phyloP scores from a whole-genome alignment of 345 rosid species.

The Eucalyptus pauciflora region DNA sequence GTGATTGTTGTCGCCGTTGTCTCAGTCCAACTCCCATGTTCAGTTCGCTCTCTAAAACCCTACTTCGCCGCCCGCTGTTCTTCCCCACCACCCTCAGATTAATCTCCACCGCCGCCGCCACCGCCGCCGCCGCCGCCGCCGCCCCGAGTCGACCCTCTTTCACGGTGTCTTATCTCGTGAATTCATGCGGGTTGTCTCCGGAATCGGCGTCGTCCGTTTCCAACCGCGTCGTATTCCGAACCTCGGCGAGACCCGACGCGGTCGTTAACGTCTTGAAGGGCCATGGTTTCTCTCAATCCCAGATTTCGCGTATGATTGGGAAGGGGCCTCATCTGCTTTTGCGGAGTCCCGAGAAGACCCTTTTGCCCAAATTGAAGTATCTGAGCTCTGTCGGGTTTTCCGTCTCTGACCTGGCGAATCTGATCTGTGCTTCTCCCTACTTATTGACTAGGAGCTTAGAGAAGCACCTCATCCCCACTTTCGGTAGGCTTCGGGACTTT shows the following conservation, averaged over 20 bases:
- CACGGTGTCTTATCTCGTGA: not conserved
- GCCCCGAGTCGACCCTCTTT: not conserved
- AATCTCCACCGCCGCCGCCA: not conserved
- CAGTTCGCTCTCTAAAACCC: not conserved
- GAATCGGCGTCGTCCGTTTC: not conserved
- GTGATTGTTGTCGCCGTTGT: not conserved
- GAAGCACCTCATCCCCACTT: not conserved
- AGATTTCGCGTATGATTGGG: not conserved
- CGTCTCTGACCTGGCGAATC: not conserved
- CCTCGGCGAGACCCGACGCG: not conserved
- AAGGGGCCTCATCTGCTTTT: not conserved
- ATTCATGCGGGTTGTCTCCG: not conserved
- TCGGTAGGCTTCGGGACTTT: not conserved
- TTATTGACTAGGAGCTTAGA: not conserved
- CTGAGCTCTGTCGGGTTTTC: constrained; percentile 17
- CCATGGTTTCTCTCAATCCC: constrained; percentile 10
- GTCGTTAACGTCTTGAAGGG: not conserved
- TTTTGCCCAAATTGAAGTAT: constrained; percentile 24
- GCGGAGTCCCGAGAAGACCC: not conserved
- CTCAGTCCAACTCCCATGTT: not conserved
- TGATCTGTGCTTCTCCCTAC: not conserved
- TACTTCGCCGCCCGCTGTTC: not conserved
- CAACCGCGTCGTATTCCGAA: not conserved
- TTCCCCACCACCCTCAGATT: not conserved
- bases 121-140: not conserved